Evolutionary conservation across 441 rosid genomes (phyloP).

Genomic region (Brassica balearica): DNA sequence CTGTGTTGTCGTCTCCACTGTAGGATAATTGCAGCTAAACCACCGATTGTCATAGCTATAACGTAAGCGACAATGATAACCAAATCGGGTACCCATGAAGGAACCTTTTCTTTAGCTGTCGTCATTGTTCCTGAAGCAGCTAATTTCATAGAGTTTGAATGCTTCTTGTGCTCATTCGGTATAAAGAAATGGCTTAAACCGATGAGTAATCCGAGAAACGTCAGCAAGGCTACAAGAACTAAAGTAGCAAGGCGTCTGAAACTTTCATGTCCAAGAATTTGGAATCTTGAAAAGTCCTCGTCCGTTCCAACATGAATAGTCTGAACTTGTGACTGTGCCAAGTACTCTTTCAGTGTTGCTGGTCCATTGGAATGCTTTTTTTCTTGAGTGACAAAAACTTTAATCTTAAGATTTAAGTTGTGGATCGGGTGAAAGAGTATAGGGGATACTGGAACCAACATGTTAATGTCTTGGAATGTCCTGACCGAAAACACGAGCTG

Average conservation of each 20-base stretch:
- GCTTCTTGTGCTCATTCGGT: conserved; percentile 53
- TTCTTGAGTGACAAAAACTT: conserved; percentile 69
- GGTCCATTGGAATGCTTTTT: conserved; percentile 44
- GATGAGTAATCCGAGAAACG: conserved; percentile 59
- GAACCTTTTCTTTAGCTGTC: conserved; percentile 56
- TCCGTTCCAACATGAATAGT: conserved; percentile 54
- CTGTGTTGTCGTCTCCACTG: conserved; percentile 60
- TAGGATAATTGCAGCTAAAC: conserved; percentile 51
- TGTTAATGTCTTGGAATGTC: conserved; percentile 61
- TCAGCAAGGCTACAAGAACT: conserved; percentile 49
- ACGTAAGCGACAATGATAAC: conserved; percentile 61
- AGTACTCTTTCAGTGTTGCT: conserved; percentile 50
- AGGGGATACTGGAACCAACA: conserved; percentile 62
- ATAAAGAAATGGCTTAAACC: conserved; percentile 60
- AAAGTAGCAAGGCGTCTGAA: conserved; percentile 52
- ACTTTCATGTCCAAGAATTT: conserved; percentile 62
- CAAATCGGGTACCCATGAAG: conserved; percentile 69
- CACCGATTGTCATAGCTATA: conserved; percentile 49
- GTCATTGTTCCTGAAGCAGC: conserved; percentile 47
- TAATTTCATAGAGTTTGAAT: conserved; percentile 43
- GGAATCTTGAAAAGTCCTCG: conserved; percentile 43
- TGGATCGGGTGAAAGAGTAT: conserved; percentile 50
- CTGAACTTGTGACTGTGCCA: conserved; percentile 50
- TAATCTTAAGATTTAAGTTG: conserved; percentile 56
- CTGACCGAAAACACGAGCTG: conserved; percentile 65